These are phyloP conservation scores for Trichoderma endophyticum DNA, from an alignment of 2,329 filamentous ascomycete species.

Conservation along the genomic window DNA sequence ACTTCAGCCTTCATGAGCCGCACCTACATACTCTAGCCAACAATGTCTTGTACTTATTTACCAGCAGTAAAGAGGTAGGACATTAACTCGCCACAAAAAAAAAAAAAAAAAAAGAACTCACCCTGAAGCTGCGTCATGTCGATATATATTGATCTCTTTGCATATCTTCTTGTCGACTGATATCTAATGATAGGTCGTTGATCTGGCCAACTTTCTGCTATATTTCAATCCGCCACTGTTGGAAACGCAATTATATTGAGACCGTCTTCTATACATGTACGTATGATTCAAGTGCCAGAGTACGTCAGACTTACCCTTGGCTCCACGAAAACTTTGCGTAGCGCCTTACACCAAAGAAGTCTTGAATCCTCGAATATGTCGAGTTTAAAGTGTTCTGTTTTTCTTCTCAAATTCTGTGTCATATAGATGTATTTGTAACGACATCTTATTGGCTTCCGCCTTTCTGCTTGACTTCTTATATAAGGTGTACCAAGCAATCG, in stretches of 20 bases:
- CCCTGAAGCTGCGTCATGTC: background rate
- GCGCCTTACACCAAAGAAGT: background rate
- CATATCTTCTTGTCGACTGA: background rate
- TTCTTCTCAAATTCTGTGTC: background rate
- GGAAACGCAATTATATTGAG: too few species aligned
- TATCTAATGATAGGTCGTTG: background rate
- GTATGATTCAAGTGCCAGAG: background rate
- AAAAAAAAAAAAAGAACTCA: background rate
- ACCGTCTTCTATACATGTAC: background rate
- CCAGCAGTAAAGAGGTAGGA: background rate
- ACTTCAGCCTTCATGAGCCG: background rate
- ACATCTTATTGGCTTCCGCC: too few species aligned
- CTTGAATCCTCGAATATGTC: background rate
- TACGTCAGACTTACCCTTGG: background rate
- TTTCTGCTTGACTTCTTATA: too few species aligned
- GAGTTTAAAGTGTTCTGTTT: background rate
- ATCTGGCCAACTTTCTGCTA: background rate
- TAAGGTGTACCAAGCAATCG: too few species aligned
- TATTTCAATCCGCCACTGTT: background rate
- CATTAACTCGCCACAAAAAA: rapidly evolving
- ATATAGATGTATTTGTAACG: too few species aligned
- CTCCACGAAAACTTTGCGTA: background rate
- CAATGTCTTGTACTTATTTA: background rate
- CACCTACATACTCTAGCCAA: too few species aligned
- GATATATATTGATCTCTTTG: background rate